Evolutionary conservation across 176 grass and related monocot species (phyloP), one percentile per base, ranked within the genome.

Genomic region (Alopecurus myosuroides): DNA sequence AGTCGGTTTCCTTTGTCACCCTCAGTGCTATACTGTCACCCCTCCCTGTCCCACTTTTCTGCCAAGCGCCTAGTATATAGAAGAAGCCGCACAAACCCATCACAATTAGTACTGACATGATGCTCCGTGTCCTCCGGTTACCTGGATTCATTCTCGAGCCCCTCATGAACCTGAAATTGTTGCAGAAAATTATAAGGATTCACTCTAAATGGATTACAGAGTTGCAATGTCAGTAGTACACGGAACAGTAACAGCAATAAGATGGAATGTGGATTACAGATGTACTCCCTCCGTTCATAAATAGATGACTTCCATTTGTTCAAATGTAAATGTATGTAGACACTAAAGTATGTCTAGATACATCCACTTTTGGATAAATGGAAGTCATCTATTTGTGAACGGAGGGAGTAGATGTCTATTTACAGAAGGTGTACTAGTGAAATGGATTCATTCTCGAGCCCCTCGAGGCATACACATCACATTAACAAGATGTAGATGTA

Each of bases 31-130:
- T 91, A 79, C 86, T 88, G 64, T 97, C 94, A 71, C 94, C 94
- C 77, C 91, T 83, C 77, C 94, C 91, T 23, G 86, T 84, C 76
- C 94, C 94, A 77, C 91, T 88, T 85, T 91, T 96, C 90, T 96
- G 89, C 94, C 94, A 96, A 77, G 94, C 94, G 51, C 94, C 94
- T 60, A 96, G 55, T 88, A 91, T 77, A 62, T 96, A 96, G 74
- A 89, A 96, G 88, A 96, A 96, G 85, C 94, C 83, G 52, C 91
- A 96, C 40, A 93, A 65, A 51, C 83, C 80, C 80, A 88, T 79
- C 82, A 96, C 72, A 45, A 93, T 78, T n/a, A 93, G 57, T 74
- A 96, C 77, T 13, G 53, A 88, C 89, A 96, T 88, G 2, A 82
- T 89, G 78, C 89, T 83, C 25, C 88, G 77, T n/a, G 74, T 91